A percentile compares a stretch with the other conserved stretches of the same genome.
These are phyloP conservation scores for Aspergillus hortae DNA, from an alignment of 2,329 filamentous ascomycete genomes.

Conservation along the genomic window DNA sequence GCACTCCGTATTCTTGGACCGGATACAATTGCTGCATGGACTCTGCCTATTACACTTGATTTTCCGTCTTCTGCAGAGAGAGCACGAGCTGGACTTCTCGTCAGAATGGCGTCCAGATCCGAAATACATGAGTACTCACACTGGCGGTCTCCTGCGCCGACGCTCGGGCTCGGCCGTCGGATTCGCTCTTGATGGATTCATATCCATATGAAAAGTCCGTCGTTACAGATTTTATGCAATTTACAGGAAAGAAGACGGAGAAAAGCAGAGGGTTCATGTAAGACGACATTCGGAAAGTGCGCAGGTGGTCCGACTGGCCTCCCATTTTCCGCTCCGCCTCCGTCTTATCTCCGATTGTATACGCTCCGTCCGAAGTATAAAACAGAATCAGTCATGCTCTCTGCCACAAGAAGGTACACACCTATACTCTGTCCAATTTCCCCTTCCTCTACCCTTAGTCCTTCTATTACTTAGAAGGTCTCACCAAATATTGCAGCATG, in stretches of 20 bases:
- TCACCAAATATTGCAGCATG: too few relatives aligned
- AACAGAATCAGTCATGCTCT: background rate
- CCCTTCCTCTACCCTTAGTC: too few relatives aligned
- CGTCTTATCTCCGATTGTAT: background rate
- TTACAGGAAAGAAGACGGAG: background rate
- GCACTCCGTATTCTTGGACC: conserved; percentile 28
- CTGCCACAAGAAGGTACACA: too few relatives aligned
- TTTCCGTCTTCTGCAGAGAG: conserved; percentile 58
- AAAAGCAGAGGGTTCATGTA: background rate
- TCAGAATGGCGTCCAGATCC: conserved; percentile 7
- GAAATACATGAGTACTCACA: conserved; percentile 32
- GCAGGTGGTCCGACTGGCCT: conserved; percentile 16
- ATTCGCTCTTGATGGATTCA: background rate
- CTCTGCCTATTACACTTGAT: conserved; percentile 58
- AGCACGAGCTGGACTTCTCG: conserved; percentile 46
- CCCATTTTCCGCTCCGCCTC: conserved; percentile 23
- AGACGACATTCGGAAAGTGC: conserved; percentile 16
- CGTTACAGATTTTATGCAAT: background rate
- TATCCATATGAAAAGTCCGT: too few relatives aligned
- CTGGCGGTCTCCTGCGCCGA: conserved; percentile 42
- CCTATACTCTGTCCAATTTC: too few relatives aligned
- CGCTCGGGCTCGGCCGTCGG: conserved; percentile 27
- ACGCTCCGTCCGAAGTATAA: background rate
- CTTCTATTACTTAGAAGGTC: too few relatives aligned
- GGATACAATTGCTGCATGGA: conserved; percentile 60